These are phyloP conservation scores for Fusarium foetens DNA, from an alignment of 2,329 filamentous ascomycete species.

Conservation along the genomic window DNA sequence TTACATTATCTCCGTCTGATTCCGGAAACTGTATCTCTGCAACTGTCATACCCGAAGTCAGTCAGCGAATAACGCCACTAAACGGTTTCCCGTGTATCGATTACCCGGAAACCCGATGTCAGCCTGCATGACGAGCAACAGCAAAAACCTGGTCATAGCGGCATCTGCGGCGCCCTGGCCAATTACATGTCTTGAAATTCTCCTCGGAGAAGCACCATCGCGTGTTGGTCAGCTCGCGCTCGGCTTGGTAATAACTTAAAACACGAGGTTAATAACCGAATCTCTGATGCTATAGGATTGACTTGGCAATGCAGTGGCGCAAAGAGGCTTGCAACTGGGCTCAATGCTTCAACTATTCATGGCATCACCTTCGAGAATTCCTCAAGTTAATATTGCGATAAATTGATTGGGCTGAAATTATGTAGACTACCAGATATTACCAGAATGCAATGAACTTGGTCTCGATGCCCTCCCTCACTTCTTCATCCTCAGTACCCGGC, in stretches of 20 bases:
- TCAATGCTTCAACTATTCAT: too few relatives aligned
- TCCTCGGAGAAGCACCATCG: neutral
- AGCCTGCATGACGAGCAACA: neutral
- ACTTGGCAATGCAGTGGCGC: neutral
- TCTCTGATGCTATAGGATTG: fast-evolving
- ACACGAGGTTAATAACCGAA: too few relatives aligned
- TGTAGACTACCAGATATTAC: neutral
- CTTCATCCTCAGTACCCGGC: neutral
- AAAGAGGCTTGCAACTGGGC: neutral
- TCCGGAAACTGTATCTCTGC: neutral
- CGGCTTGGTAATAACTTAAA: neutral
- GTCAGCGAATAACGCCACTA: neutral
- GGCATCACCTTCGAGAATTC: too few relatives aligned
- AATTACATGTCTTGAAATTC: neutral
- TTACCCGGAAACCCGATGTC: neutral
- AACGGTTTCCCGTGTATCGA: neutral
- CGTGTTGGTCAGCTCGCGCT: neutral
- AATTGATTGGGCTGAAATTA: too few relatives aligned
- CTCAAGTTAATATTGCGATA: too few relatives aligned
- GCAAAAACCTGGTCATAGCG: too few relatives aligned
- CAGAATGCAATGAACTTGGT: neutral
- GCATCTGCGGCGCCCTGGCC: too few relatives aligned
- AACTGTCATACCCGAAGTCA: neutral
- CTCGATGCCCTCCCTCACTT: neutral
- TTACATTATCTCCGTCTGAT: fast-evolving